phyloP scores from a whole-genome alignment of 805 yeast species.

The Martiniozyma abietophila region DNA sequence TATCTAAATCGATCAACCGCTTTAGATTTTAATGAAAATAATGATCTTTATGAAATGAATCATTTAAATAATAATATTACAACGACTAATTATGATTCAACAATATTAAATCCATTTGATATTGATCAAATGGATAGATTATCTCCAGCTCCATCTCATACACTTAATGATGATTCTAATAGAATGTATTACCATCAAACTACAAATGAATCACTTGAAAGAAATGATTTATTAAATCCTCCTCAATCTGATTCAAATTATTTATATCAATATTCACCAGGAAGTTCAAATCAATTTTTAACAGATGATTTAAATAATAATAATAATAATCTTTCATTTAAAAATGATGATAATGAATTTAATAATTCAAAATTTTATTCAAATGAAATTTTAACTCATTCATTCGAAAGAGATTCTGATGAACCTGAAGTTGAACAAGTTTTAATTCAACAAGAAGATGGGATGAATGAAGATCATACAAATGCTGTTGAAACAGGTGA shows the following conservation, averaged over 20 bases:
- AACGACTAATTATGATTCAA: no score
- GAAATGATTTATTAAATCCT: constrained; percentile 5
- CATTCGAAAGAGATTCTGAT: constrained; percentile 22
- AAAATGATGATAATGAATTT: background rate
- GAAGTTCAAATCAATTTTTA: constrained; percentile 7
- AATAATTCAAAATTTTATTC: constrained; percentile 1
- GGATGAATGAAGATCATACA: constrained; percentile 12
- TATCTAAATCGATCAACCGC: no score
- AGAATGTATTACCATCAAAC: no score
- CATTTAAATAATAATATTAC: no score
- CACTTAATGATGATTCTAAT: no score
- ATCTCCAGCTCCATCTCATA: no score
- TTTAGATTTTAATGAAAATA: no score
- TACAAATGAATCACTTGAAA: background rate
- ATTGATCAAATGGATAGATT: no score
- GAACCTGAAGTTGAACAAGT: constrained; percentile 20
- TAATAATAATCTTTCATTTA: background rate
- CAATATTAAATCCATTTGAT: no score
- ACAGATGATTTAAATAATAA: constrained; percentile 2
- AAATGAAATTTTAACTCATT: constrained; percentile 15
- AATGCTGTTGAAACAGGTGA: constrained; percentile 23
- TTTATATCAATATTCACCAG: constrained; percentile 9
- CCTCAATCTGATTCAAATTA: constrained; percentile 1
- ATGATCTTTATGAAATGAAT: no score
- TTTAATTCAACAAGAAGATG: constrained; percentile 8